Evolutionary conservation across 441 rosid genomes (phyloP).

Genomic region (Adansonia grandidieri): DNA sequence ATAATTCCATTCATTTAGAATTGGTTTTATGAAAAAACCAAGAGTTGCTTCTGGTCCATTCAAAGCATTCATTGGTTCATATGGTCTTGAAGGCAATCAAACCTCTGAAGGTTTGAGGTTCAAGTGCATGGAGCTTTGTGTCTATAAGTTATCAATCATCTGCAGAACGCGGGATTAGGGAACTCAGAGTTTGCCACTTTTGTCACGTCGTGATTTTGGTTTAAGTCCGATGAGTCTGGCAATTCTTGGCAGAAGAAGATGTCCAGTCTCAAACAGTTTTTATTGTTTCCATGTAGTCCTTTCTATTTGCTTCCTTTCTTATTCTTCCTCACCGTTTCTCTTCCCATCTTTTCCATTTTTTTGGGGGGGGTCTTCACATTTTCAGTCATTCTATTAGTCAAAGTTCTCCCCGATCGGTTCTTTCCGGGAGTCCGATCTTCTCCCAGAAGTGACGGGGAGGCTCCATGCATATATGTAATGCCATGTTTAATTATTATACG

Average conservation of each 20-base stretch:
- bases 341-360: background rate
- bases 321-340: background rate
- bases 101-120: background rate
- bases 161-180: background rate
- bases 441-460: background rate
- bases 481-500: too few species aligned
- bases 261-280: background rate
- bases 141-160: background rate
- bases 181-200: slow-evolving; percentile 1
- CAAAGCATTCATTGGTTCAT: slow-evolving; percentile 1
- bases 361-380: too few species aligned
- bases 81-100: background rate
- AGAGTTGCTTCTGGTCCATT: slow-evolving; percentile 1
- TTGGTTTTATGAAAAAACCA: background rate
- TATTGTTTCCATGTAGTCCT: background rate
- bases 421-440: background rate
- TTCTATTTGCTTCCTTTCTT: too few species aligned
- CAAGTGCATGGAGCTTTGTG: background rate
- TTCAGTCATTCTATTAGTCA: background rate
- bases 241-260: slow-evolving; percentile 15
- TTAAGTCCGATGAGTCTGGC: background rate
- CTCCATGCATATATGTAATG: background rate
- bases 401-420: background rate
- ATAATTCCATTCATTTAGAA: background rate
- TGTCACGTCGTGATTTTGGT: background rate